Evolutionary conservation across 2,329 filamentous ascomycete species (phyloP).

Genomic region (Tolypocladium cylindrosporum): DNA sequence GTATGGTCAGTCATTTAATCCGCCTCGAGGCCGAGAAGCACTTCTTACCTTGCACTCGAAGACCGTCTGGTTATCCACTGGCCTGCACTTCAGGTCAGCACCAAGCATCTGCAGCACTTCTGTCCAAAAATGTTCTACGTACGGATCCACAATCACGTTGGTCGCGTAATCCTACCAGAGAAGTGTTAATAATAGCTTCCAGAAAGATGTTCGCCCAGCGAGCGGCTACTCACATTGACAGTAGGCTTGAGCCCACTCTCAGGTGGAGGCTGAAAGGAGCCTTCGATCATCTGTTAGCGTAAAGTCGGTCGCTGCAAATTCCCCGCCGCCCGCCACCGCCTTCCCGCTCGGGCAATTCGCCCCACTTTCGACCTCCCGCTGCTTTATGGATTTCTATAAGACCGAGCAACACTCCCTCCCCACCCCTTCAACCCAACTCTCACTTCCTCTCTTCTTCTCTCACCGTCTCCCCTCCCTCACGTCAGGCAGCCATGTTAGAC

Average conservation of each 20-base stretch:
- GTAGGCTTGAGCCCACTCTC: constrained; percentile 45
- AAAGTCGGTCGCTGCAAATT: too few relatives aligned
- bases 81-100: constrained; percentile 3
- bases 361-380: too few relatives aligned
- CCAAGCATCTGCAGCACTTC: too few relatives aligned
- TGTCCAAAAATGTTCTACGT: constrained; percentile 1
- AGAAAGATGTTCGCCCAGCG: not conserved
- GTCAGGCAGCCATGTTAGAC: too few relatives aligned
- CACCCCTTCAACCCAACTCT: too few relatives aligned
- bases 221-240: constrained; percentile 9
- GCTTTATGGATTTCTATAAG: too few relatives aligned
- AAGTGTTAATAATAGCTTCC: not conserved
- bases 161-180: constrained; percentile 8
- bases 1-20: constrained; percentile 5
- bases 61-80: constrained; percentile 13
- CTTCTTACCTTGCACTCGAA: constrained; percentile 17
- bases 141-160: constrained; percentile 14
- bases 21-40: not conserved
- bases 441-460: too few relatives aligned
- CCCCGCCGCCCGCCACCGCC: too few relatives aligned
- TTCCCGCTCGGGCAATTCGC: too few relatives aligned
- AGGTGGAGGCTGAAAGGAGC: constrained; percentile 78
- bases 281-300: constrained; percentile 20
- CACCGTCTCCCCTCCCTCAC: too few relatives aligned
- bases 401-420: too few relatives aligned